Conservation (phyloP, 225 moss, liverwort and hornwort genomes). For the Takakia lepidozioides region DNA sequence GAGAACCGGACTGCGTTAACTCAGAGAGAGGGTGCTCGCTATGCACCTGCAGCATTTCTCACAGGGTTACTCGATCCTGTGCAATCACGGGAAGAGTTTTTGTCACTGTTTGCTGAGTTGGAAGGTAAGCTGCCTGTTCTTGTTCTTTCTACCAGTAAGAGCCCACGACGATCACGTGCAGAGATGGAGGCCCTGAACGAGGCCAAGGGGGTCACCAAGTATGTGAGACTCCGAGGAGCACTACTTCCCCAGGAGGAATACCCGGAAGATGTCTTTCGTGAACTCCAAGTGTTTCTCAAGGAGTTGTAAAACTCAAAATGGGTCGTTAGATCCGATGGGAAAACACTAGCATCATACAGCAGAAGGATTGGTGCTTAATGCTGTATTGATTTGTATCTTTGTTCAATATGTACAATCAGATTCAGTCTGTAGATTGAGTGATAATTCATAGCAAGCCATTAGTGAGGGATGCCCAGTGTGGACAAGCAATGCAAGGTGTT, state of each 20-base stretch:
- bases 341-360: too few species aligned
- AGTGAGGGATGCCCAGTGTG: too few species aligned
- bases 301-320: slow-evolving; percentile 16
- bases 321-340: too few species aligned
- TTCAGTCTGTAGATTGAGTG: too few species aligned
- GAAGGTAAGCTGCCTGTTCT: slow-evolving; percentile 56
- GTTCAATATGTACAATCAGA: too few species aligned
- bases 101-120: slow-evolving; percentile 53
- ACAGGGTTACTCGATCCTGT: slow-evolving; percentile 74
- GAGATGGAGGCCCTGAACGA: slow-evolving; percentile 89
- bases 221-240: slow-evolving; percentile 44
- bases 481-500: too few species aligned
- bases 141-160: slow-evolving; percentile 45
- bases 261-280: slow-evolving; percentile 27
- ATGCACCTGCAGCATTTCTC: slow-evolving; percentile 80
- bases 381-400: too few species aligned
- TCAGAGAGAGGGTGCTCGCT: slow-evolving; percentile 81
- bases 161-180: slow-evolving; percentile 64
- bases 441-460: too few species aligned
- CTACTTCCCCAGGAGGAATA: slow-evolving; percentile 82
- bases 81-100: slow-evolving; percentile 61
- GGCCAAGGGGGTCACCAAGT: slow-evolving; percentile 51
- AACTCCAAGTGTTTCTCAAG: slow-evolving; percentile 28
- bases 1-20: slow-evolving; percentile 73
- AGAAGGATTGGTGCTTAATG: too few species aligned